Percentiles rank a stretch among this genome's conserved stretches.
phyloP scores from a whole-genome alignment of 345 rosid genomes.

The Eucalyptus shirleyi region DNA sequence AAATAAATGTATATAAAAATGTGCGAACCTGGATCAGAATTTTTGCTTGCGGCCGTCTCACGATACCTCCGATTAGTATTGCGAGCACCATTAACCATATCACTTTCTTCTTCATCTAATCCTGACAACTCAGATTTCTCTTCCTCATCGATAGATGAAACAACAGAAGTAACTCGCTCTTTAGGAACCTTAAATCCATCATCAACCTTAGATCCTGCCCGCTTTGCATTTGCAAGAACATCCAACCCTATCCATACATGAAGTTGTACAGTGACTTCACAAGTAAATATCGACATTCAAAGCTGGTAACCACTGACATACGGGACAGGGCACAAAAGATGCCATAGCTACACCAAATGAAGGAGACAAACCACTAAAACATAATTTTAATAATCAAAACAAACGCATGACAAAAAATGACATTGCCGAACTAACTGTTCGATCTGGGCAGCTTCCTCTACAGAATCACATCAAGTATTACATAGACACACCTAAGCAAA shows the following conservation, averaged over 20 bases:
- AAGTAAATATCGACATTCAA: background rate
- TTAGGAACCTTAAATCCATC: constrained; percentile 57
- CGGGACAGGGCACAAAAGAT: background rate
- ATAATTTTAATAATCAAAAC: background rate
- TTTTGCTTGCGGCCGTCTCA: constrained; percentile 16
- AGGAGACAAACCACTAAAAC: background rate
- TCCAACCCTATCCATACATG: constrained; percentile 17
- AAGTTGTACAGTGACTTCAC: background rate
- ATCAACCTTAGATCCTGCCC: constrained; percentile 11
- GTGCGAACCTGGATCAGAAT: constrained; percentile 16
- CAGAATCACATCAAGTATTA: background rate
- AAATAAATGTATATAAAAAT: background rate
- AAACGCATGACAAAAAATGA: background rate
- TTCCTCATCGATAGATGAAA: constrained; percentile 45
- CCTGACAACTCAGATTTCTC: constrained; percentile 20
- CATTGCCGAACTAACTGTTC: background rate
- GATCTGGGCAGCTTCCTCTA: background rate
- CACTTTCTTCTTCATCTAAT: constrained; percentile 10
- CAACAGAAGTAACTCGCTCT: constrained; percentile 24
- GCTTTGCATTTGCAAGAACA: constrained; percentile 34
- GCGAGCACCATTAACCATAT: background rate
- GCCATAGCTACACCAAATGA: background rate
- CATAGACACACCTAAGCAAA: background rate
- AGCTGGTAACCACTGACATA: background rate
- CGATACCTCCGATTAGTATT: constrained; percentile 38